Evolutionary conservation across 352 stramenopile genomes (phyloP).

Genomic region (Globisporangium recalcitrans): DNA sequence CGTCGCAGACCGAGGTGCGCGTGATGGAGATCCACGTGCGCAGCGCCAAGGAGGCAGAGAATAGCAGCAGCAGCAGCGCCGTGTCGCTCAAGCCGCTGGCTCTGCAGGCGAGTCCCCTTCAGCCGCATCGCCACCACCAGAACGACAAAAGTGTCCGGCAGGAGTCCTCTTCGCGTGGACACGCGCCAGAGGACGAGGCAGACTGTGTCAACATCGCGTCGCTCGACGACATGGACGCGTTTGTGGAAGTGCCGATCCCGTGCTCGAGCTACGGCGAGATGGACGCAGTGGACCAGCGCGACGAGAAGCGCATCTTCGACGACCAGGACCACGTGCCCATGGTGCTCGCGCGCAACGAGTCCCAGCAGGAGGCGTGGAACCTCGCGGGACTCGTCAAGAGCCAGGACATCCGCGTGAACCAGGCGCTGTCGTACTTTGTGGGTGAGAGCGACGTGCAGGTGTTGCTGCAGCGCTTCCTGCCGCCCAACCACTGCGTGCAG

Average conservation of each 20-base stretch:
- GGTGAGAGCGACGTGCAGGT: conserved; percentile 56
- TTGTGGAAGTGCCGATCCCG: conserved; percentile 56
- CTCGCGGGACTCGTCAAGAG: conserved; percentile 65
- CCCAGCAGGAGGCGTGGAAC: conserved; percentile 68
- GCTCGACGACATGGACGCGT: conserved; percentile 33
- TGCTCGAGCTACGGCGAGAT: conserved; percentile 51
- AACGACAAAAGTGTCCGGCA: conserved; percentile 3
- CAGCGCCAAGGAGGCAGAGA: conserved; percentile 32
- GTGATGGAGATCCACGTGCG: conserved; percentile 80
- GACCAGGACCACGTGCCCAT: conserved; percentile 56
- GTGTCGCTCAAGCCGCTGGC: conserved; percentile 5
- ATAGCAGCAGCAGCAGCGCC: neutral
- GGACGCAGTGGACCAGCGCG: conserved; percentile 34
- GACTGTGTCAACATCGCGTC: conserved; percentile 39
- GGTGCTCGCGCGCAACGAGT: conserved; percentile 64
- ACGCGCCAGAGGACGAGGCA: conserved; percentile 34
- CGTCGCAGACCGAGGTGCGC: conserved; percentile 68
- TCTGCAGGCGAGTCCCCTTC: neutral
- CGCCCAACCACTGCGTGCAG: conserved; percentile 65
- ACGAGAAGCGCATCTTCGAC: conserved; percentile 49
- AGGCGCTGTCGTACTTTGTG: conserved; percentile 72
- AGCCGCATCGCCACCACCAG: neutral
- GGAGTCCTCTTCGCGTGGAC: neutral
- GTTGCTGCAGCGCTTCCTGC: conserved; percentile 67
- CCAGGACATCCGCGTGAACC: conserved; percentile 78